Evolutionary conservation across 2,329 filamentous ascomycete species (phyloP).

Genomic region (Cercospora beticola): DNA sequence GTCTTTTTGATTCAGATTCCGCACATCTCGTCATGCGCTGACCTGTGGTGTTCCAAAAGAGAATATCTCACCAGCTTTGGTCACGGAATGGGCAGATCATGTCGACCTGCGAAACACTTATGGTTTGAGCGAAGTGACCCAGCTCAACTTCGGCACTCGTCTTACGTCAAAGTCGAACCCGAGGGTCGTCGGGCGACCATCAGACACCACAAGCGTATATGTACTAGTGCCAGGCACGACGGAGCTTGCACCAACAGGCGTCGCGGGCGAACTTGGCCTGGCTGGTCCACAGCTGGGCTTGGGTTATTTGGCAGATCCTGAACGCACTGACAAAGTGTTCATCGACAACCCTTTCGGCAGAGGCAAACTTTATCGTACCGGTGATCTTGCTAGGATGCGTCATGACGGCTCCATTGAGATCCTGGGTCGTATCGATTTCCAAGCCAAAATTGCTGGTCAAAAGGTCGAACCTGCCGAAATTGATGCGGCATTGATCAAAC

Average conservation of each 20-base stretch:
- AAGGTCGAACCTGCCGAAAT: slow-evolving; percentile 74
- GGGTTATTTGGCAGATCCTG: slow-evolving; percentile 15
- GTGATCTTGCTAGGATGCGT: slow-evolving; percentile 25
- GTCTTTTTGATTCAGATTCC: neutral
- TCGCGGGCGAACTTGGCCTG: slow-evolving; percentile 7
- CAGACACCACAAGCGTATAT: neutral
- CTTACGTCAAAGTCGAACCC: neutral
- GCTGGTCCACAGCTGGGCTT: slow-evolving; percentile 5
- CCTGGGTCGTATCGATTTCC: slow-evolving; percentile 68
- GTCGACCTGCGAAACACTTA: neutral
- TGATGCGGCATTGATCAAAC: slow-evolving; percentile 53
- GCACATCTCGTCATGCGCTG: neutral
- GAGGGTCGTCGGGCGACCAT: neutral
- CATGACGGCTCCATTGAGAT: slow-evolving; percentile 44
- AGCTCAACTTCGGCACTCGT: neutral
- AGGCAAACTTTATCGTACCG: slow-evolving; percentile 20
- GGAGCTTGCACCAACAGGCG: neutral
- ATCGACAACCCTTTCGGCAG: slow-evolving; percentile 5
- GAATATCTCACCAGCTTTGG: neutral
- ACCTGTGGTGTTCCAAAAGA: neutral
- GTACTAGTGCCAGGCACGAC: neutral
- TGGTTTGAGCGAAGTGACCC: neutral
- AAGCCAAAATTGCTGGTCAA: slow-evolving; percentile 75
- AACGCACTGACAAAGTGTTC: neutral
- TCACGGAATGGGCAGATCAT: neutral